Conservation (phyloP, 192 early-diverging fungal genomes). For the Coemansia erecta region DNA sequence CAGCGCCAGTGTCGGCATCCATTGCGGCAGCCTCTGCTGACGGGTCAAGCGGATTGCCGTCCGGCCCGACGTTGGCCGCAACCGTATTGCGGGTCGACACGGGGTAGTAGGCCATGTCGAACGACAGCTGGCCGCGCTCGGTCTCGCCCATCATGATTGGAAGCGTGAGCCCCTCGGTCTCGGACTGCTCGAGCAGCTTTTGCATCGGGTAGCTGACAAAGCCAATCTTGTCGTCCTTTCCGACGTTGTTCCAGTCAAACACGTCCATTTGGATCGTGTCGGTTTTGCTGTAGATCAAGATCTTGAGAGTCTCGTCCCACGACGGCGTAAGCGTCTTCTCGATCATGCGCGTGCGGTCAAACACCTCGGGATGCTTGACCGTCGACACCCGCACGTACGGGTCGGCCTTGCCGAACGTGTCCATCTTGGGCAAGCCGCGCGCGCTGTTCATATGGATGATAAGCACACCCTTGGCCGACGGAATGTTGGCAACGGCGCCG, state of each 20-base stretch:
- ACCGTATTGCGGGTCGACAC: conserved; percentile 43
- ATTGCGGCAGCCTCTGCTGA: conserved; percentile 27
- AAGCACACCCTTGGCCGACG: conserved; percentile 84
- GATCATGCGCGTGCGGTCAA: conserved; percentile 63
- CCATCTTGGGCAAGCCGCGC: conserved; percentile 78
- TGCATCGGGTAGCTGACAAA: conserved; percentile 51
- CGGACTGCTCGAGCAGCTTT: conserved; percentile 52
- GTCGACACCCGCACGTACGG: conserved; percentile 75
- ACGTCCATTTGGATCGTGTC: conserved; percentile 78
- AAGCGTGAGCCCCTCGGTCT: conserved; percentile 45
- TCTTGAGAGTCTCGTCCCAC: conserved; percentile 79
- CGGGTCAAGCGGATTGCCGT: conserved; percentile 44
- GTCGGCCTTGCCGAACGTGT: conserved; percentile 85
- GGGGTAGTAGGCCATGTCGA: conserved; percentile 48
- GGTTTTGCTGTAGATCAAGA: conserved; percentile 73
- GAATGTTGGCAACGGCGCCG: conserved; percentile 61
- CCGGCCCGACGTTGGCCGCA: conserved; percentile 34
- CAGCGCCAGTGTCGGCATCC: conserved; percentile 10
- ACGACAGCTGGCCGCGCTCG: conserved; percentile 44
- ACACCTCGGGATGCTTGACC: conserved; percentile 65
- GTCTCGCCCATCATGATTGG: conserved; percentile 52
- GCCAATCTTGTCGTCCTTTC: conserved; percentile 64
- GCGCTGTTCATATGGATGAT: conserved; percentile 77
- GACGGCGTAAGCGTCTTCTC: conserved; percentile 77
- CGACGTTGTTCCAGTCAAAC: conserved; percentile 76